Percentiles rank a stretch among this genome's conserved stretches.
Conservation (phyloP, 2,329 filamentous ascomycete species). For the Pyrenophora tritici-repentis region DNA sequence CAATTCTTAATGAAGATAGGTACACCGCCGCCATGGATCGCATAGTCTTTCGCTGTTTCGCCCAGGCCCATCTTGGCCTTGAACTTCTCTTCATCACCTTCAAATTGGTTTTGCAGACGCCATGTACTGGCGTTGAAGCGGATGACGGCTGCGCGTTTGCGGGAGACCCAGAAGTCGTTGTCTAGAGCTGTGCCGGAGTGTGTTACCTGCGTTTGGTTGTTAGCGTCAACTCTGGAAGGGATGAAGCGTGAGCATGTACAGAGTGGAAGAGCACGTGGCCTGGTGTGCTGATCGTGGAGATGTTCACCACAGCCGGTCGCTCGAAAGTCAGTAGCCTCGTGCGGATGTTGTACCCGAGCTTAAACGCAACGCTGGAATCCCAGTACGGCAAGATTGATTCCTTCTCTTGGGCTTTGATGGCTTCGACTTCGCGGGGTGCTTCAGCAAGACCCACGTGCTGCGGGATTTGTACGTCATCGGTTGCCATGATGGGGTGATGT, state of each 20-base stretch:
- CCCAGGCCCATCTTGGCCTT: conserved; percentile 65
- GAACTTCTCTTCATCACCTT: conserved; percentile 66
- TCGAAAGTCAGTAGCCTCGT: conserved; percentile 60
- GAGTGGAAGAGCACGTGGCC: conserved; percentile 70
- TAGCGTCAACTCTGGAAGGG: too few species aligned
- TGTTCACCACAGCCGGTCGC: conserved; percentile 65
- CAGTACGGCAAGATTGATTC: conserved; percentile 56
- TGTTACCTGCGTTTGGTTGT: conserved; percentile 47
- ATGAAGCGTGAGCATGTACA: too few species aligned
- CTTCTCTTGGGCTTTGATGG: conserved; percentile 48
- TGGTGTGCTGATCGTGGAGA: conserved; percentile 59
- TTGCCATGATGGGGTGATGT: conserved; percentile 1
- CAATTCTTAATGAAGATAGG: conserved; percentile 72
- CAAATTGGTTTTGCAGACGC: conserved; percentile 71
- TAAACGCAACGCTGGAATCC: conserved; percentile 65
- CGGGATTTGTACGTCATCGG: conserved; percentile 19
- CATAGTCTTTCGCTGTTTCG: conserved; percentile 62
- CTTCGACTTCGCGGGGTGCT: conserved; percentile 42
- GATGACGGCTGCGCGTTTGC: conserved; percentile 75
- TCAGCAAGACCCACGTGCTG: conserved; percentile 29
- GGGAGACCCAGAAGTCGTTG: conserved; percentile 66
- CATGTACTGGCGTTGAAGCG: conserved; percentile 72
- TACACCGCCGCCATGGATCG: conserved; percentile 77
- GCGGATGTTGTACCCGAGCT: conserved; percentile 66
- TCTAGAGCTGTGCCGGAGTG: conserved; percentile 70